These are phyloP conservation scores for Clavispora vitiphila DNA, from an alignment of 805 yeast genomes.

Conservation along the genomic window DNA sequence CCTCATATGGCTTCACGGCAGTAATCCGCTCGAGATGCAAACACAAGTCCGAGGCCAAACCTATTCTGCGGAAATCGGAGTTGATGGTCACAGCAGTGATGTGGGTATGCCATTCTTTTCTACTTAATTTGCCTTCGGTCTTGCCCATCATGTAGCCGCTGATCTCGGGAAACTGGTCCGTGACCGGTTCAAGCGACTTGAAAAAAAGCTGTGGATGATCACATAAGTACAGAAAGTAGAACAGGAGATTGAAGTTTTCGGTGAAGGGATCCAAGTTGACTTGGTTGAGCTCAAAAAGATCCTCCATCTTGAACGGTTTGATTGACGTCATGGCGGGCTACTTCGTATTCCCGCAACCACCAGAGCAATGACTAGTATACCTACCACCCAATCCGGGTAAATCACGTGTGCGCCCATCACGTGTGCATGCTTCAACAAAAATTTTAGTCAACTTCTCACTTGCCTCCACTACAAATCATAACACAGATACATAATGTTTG, in stretches of 20 bases:
- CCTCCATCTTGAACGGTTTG: constrained; percentile 83
- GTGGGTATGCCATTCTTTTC: constrained; percentile 90
- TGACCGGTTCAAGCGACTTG: constrained; percentile 50
- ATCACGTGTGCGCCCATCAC: constrained; percentile 1
- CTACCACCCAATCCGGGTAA: background rate
- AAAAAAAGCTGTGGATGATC: constrained; percentile 89
- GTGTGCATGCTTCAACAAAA: too few species aligned
- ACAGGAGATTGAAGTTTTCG: constrained; percentile 81
- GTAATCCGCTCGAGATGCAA: constrained; percentile 67
- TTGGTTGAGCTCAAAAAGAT: constrained; percentile 64
- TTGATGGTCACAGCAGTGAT: constrained; percentile 93
- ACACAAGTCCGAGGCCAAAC: constrained; percentile 79
- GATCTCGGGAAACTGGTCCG: constrained; percentile 18
- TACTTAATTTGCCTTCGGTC: constrained; percentile 68
- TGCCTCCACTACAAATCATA: background rate
- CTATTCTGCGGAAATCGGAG: constrained; percentile 75
- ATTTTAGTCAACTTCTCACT: background rate
- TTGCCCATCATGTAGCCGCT: constrained; percentile 94
- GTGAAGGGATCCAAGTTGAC: constrained; percentile 87
- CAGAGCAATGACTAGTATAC: background rate
- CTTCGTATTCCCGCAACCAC: too few species aligned
- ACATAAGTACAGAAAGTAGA: constrained; percentile 76
- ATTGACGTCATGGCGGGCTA: constrained; percentile 67
- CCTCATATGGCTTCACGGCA: constrained; percentile 64
- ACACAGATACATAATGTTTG: constrained; percentile 27